Base-by-base conservation (phyloP, 2,329 filamentous ascomycete genomes). In the Aspergillus floridensis region DNA sequence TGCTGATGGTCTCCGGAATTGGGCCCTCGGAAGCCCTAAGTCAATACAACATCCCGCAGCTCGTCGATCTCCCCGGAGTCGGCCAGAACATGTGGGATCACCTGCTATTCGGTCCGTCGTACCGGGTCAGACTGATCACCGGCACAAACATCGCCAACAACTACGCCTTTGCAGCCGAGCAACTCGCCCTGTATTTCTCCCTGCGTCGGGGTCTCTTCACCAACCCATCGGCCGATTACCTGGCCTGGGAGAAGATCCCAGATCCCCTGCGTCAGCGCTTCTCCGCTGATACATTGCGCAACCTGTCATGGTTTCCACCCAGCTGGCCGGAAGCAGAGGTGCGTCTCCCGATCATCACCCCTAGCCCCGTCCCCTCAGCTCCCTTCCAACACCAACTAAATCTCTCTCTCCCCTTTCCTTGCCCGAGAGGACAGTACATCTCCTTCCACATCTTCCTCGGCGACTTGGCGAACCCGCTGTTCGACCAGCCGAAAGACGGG, bases 1-100 rank as follows among this genome's bases (percentile, higher is more conserved):
- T 84, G 4, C 73, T 84, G 0, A 46, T 62, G 62, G 70, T 81
- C 2, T 83, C 80, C n/a, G 82, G 82, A 1, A 75, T 84, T 7
- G 82, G 82, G 0, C 70, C 74, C 5, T 63, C 66, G 12, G 64
- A 68, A 2, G 63, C 78, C 1, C 65, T 85, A 5, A 54, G 69
- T 0, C 62, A 63, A 5, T 69, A 78, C 16, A 70, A 70, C 0
- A 80, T 85, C n/a, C 62, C 71, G 0, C 64, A 78, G 0, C 58
- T 82, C 0, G 69, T 77, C 1, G 75, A 83, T 52, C 71, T 81
- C 0, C 79, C 82, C 0, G 80, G 77, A 0, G 82, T 84, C 0
- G 82, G 82, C 58, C 77, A 68, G 46, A 72, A 71, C 21, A 63
- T 74, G 5, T 67, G 70, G 50, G 72, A 74, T 22, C 72, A 74